Evolutionary conservation across 768 basidiomycete species (phyloP), one percentile per base, ranked within the genome.

Genomic region (Kwoniella shandongensis): DNA sequence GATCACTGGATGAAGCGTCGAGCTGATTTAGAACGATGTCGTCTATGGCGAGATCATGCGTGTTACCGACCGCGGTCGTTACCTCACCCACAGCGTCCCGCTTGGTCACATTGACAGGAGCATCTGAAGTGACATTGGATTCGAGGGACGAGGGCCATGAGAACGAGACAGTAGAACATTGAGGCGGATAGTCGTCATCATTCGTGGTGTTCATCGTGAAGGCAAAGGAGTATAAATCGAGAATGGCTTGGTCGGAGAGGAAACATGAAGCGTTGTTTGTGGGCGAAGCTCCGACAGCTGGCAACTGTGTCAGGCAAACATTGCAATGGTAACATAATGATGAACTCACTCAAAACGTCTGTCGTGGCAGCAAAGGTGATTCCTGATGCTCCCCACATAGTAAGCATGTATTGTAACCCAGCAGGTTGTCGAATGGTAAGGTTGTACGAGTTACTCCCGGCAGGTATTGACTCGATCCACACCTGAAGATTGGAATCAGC

Each of bases 311-410:
- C n/a, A 25, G 17, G 11, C 22, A 44, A 18, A 4, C 3, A 10
- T 32, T 13, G 51, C 30, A 38, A 22, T n/a, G 18, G 44, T 10
- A 25, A 4, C 20, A 4, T 13, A 30, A 11, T 10, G 20, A 20
- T 29, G 4, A 4, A 70, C 70, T 55, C 46, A 73, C 71, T 70
- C 41, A 65, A 39, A 1, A 73, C 60, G 35, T 73, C 71, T 7
- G 66, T 70, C 27, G 71, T 70, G n/a, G 64, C 71, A 4, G 71
- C 71, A 47, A 46, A 66, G 15, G 41, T 18, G 29, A 73, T 70
- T n/a, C 71, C 71, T 25, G 66, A 64, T 5, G 51, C 44, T 32
- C 71, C 71, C 71, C 71, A 73, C 57, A 73, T 58, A 1, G 71
- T 73, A 18, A 70, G 30, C 20, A 73, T 17, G 26, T 66, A 73